phyloP scores from a whole-genome alignment of 2,329 filamentous ascomycete genomes.

The Paramyrothecium roridum region DNA sequence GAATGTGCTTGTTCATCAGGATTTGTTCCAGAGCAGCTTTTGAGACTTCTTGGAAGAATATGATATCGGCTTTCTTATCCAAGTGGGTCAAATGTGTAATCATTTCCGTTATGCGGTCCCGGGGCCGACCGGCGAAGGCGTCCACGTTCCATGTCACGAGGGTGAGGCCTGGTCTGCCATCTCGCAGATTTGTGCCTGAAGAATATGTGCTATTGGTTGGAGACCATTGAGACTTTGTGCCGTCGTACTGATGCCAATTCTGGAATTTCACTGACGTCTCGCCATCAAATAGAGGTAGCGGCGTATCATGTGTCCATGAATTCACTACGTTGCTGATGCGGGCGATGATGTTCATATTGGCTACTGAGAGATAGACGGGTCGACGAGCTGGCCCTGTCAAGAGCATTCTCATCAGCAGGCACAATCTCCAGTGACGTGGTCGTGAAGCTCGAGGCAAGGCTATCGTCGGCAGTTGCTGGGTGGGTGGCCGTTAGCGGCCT shows the following conservation, averaged over 20 bases:
- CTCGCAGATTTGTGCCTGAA: not conserved
- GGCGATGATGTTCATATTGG: too few species aligned
- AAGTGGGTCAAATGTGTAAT: constrained; percentile 16
- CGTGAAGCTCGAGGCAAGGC: too few species aligned
- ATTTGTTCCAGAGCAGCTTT: constrained; percentile 15
- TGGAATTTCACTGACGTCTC: not conserved
- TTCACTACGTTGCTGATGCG: too few species aligned
- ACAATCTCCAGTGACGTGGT: too few species aligned
- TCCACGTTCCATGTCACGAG: constrained; percentile 31
- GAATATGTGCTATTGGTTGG: not conserved
- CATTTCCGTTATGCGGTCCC: constrained; percentile 19
- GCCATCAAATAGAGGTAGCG: not conserved
- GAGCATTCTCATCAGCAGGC: too few species aligned
- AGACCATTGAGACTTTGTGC: not conserved
- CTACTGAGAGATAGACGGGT: too few species aligned
- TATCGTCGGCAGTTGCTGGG: too few species aligned
- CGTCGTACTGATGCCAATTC: not conserved
- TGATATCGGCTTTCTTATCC: constrained; percentile 17
- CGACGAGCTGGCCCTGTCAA: too few species aligned
- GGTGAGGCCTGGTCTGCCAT: constrained; percentile 2
- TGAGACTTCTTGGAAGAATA: constrained; percentile 33
- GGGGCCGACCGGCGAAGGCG: constrained; percentile 8
- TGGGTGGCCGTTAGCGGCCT: too few species aligned
- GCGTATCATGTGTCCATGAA: not conserved
- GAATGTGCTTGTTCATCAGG: constrained; percentile 18